phyloP scores from a whole-genome alignment of 768 basidiomycete genomes.

The Suillus cothurnatus region DNA sequence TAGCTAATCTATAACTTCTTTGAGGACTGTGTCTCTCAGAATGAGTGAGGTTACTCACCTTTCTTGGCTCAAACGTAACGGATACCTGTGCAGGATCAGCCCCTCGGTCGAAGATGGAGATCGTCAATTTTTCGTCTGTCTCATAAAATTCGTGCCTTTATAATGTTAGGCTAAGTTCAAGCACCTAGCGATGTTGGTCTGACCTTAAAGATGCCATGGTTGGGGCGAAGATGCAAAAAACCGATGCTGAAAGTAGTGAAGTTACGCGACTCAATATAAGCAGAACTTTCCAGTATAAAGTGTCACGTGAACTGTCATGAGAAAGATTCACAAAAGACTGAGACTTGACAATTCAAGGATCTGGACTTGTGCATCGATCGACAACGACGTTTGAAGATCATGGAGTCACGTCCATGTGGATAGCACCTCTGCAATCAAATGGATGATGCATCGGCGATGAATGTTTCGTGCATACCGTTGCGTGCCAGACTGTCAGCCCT shows the following conservation, averaged over 20 bases:
- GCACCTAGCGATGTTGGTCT: neutral
- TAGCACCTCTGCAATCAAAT: neutral
- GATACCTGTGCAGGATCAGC: slow-evolving; percentile 66
- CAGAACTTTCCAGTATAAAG: slow-evolving; percentile 29
- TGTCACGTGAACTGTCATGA: slow-evolving; percentile 26
- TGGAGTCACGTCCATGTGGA: neutral
- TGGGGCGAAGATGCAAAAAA: slow-evolving; percentile 2
- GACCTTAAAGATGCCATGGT: slow-evolving; percentile 34
- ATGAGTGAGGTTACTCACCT: slow-evolving; percentile 41
- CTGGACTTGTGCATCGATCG: neutral
- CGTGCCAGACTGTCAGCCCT: neutral
- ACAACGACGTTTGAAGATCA: neutral
- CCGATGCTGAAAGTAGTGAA: neutral
- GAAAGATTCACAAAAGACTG: neutral
- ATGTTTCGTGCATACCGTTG: neutral
- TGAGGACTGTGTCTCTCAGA: neutral
- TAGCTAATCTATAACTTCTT: slow-evolving; percentile 38
- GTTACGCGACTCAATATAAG: slow-evolving; percentile 3
- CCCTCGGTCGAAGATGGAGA: slow-evolving; percentile 80
- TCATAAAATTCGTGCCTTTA: slow-evolving; percentile 86
- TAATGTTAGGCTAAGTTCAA: neutral
- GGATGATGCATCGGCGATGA: neutral
- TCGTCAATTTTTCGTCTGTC: slow-evolving; percentile 70
- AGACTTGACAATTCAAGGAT: neutral
- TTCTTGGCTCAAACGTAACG: slow-evolving; percentile 64